phyloP scores from a whole-genome alignment of 2,329 filamentous ascomycete species.

The Xylariaceae sp. region DNA sequence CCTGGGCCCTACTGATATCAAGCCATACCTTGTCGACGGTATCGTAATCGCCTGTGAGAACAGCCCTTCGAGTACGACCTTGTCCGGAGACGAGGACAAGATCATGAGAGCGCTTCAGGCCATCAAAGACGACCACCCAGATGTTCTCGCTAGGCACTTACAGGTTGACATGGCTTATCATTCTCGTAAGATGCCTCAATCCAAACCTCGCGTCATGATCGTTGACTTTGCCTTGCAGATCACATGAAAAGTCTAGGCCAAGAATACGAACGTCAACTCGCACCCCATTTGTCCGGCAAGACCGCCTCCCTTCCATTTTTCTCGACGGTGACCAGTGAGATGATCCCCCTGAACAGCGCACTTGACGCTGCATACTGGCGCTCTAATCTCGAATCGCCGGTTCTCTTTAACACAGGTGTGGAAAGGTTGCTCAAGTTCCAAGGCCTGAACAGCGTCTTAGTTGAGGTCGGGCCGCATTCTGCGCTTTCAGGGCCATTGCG shows the following conservation, averaged over 20 bases:
- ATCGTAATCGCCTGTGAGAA: slow-evolving; percentile 31
- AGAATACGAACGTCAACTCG: slow-evolving; percentile 16
- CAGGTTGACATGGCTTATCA: slow-evolving; percentile 40
- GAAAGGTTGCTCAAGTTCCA: slow-evolving; percentile 13
- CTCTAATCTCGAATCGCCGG: slow-evolving; percentile 25
- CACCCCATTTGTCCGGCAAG: slow-evolving; percentile 6
- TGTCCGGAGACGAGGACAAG: slow-evolving; percentile 26
- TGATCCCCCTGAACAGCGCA: slow-evolving; percentile 3
- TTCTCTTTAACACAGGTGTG: slow-evolving; percentile 24
- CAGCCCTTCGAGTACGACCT: slow-evolving; percentile 29
- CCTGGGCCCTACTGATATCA: slow-evolving; percentile 27
- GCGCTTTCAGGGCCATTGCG: slow-evolving; percentile 27
- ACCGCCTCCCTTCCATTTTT: slow-evolving; percentile 24
- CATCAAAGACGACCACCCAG: slow-evolving; percentile 21
- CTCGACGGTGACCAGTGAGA: slow-evolving; percentile 23
- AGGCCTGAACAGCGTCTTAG: slow-evolving; percentile 12
- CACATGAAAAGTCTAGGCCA: slow-evolving; percentile 29
- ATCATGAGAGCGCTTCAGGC: slow-evolving; percentile 25
- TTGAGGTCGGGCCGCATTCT: slow-evolving; percentile 32
- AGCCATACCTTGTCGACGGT: slow-evolving; percentile 20
- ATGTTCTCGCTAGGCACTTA: slow-evolving; percentile 24
- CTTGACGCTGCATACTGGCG: slow-evolving; percentile 26
- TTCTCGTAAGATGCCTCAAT: slow-evolving; percentile 23
- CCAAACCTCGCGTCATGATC: not conserved
- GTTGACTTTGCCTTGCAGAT: slow-evolving; percentile 9